phyloP scores from a whole-genome alignment of 2,329 filamentous ascomycete genomes.

The Claviceps sp. region DNA sequence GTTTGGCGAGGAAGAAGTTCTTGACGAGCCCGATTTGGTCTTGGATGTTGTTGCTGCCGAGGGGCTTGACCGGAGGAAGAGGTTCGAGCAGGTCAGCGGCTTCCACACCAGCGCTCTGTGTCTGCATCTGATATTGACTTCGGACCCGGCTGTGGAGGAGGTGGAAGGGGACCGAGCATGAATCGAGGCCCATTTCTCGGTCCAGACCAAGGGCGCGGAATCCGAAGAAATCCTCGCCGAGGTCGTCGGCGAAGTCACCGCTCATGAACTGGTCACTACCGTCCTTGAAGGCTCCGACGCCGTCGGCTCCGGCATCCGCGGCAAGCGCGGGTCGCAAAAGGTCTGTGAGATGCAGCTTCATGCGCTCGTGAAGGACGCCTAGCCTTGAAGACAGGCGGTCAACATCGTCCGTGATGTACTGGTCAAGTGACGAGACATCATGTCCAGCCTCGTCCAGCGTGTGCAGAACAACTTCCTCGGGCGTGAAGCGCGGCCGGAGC shows the following conservation, averaged over 20 bases:
- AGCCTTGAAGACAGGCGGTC: slow-evolving; percentile 73
- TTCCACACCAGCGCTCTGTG: slow-evolving; percentile 44
- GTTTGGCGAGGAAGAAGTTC: slow-evolving; percentile 81
- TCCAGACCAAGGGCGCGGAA: slow-evolving; percentile 92
- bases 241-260: slow-evolving; percentile 93
- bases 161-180: slow-evolving; percentile 84
- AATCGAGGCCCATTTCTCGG: slow-evolving; percentile 76
- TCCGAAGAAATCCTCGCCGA: slow-evolving; percentile 97
- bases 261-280: slow-evolving; percentile 94
- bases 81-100: slow-evolving; percentile 51
- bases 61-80: slow-evolving; percentile 57
- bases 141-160: slow-evolving; percentile 84
- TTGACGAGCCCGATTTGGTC: slow-evolving; percentile 77
- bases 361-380: slow-evolving; percentile 75
- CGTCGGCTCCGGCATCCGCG: slow-evolving; percentile 62
- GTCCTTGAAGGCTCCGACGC: slow-evolving; percentile 84
- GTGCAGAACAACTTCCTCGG: slow-evolving; percentile 79
- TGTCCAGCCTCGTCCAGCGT: slow-evolving; percentile 73
- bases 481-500: slow-evolving; percentile 55
- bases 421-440: slow-evolving; percentile 68
- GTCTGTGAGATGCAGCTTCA: slow-evolving; percentile 88
- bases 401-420: slow-evolving; percentile 86
- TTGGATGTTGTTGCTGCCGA: slow-evolving; percentile 66
- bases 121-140: slow-evolving; percentile 69
- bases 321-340: slow-evolving; percentile 79